Evolutionary conservation across 192 early-diverging fungal genomes (phyloP).

Genomic region (Umbelopsis sp.): DNA sequence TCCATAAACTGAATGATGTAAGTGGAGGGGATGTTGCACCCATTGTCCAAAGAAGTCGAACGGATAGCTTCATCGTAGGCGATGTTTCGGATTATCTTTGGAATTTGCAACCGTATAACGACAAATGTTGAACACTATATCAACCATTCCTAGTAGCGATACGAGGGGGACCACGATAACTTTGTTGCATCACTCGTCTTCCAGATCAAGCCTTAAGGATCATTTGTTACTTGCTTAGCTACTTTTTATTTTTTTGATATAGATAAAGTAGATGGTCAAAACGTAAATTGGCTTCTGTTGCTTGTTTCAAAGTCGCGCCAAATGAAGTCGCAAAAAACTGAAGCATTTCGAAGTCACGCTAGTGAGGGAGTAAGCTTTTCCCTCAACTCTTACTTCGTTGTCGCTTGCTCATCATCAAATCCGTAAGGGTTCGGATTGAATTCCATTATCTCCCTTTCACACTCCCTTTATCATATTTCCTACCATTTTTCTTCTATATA

Average conservation of each 20-base stretch:
- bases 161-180: no score
- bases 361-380: not conserved
- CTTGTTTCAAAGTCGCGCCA: not conserved
- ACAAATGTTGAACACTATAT: not conserved
- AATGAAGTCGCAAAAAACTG: no score
- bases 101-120: not conserved
- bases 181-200: no score
- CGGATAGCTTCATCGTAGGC: not conserved
- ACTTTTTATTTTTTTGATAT: no score
- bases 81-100: not conserved
- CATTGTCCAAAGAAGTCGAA: not conserved
- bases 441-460: not conserved
- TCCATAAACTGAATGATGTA: not conserved
- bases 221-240: no score
- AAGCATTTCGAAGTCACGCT: constrained; percentile 14
- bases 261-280: no score
- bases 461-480: not conserved
- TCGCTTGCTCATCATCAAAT: not conserved
- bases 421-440: not conserved
- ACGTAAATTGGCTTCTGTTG: no score
- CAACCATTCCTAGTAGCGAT: no score
- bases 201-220: no score
- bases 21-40: not conserved
- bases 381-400: not conserved
- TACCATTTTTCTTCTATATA: not conserved